A percentile compares a stretch with the other conserved stretches of the same genome.
Conservation (phyloP, 2,329 filamentous ascomycete species). For the Xylaria sp. region DNA sequence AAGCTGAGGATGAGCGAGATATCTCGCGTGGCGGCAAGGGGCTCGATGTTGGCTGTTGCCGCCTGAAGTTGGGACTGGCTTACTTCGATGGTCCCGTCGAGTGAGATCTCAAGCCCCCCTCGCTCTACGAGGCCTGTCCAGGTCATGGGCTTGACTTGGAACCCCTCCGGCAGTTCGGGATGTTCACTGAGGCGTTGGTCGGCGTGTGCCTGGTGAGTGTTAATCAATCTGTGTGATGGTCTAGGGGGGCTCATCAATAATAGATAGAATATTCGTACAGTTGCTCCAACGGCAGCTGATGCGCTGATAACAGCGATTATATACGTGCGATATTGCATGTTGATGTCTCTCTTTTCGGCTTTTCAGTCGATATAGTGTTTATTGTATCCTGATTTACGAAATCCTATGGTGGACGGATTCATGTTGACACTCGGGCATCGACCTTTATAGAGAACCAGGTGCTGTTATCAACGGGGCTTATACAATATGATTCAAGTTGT, state of each 20-base stretch:
- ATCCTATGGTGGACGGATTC: neutral
- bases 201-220: neutral
- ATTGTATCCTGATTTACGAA: neutral
- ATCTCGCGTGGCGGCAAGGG: neutral
- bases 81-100: neutral
- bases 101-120: slow-evolving; percentile 4
- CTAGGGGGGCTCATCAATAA: no score
- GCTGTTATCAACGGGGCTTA: neutral
- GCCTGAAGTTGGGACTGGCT: neutral
- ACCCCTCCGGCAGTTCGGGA: neutral
- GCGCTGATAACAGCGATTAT: neutral
- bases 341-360: neutral
- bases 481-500: neutral
- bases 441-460: neutral
- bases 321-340: neutral
- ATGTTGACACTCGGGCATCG: neutral
- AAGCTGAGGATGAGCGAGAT: no score
- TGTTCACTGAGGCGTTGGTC: neutral
- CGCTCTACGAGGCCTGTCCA: slow-evolving; percentile 17
- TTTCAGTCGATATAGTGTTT: neutral
- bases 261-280: neutral
- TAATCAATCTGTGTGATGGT: neutral
- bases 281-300: neutral
- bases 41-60: neutral
- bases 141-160: slow-evolving; percentile 20